Conservation (phyloP, 805 yeast genomes). For the Ogataea naganishii region DNA sequence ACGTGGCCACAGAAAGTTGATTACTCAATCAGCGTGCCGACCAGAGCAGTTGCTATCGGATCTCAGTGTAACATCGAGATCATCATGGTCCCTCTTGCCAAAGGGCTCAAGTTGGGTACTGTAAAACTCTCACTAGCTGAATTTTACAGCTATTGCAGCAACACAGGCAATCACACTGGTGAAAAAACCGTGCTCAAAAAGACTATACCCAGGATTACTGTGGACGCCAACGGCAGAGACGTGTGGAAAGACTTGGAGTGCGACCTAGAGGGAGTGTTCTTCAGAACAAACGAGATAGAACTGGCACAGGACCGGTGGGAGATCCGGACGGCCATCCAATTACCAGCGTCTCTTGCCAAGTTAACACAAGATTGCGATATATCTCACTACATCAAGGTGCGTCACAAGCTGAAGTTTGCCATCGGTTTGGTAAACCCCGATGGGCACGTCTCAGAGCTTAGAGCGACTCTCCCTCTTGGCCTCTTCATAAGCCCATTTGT, state of each 20-base stretch:
- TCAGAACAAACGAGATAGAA: constrained; percentile 18
- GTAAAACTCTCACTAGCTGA: constrained; percentile 64
- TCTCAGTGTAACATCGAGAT: constrained; percentile 63
- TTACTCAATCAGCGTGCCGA: constrained; percentile 77
- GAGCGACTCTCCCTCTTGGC: constrained; percentile 81
- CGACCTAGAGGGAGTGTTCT: constrained; percentile 30
- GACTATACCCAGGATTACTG: constrained; percentile 28
- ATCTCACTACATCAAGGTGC: constrained; percentile 59
- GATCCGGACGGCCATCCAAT: constrained; percentile 42
- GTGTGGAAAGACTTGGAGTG: constrained; percentile 27
- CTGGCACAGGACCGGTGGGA: constrained; percentile 67
- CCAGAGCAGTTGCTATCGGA: constrained; percentile 87
- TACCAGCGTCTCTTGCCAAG: constrained; percentile 67
- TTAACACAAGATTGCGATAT: constrained; percentile 86
- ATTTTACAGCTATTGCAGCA: constrained; percentile 46
- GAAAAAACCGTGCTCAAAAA: constrained; percentile 55
- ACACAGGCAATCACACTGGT: constrained; percentile 47
- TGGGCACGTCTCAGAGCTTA: constrained; percentile 84
- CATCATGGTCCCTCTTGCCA: constrained; percentile 66
- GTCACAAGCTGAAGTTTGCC: constrained; percentile 80
- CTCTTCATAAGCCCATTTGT: constrained; percentile 59
- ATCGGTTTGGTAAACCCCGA: constrained; percentile 78
- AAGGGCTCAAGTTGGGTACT: constrained; percentile 74
- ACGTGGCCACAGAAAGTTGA: constrained; percentile 95
- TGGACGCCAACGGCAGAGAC: constrained; percentile 31